A percentile compares a stretch with the other conserved stretches of the same genome.
phyloP scores from a whole-genome alignment of 768 basidiomycete genomes.

The Naematelia aurantialba region DNA sequence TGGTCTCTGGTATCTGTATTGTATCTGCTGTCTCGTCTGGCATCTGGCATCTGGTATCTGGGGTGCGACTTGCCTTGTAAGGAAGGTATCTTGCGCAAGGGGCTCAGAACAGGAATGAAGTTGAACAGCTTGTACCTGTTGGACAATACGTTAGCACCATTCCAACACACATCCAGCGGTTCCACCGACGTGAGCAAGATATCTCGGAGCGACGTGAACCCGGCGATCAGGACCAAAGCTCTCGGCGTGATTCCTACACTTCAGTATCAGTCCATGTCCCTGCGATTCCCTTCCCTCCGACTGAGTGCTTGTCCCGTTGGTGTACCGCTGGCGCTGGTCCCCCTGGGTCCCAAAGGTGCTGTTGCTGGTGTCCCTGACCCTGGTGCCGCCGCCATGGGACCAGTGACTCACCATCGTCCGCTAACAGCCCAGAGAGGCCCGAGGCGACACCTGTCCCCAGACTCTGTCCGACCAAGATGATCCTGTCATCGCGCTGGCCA shows the following conservation, averaged over 20 bases:
- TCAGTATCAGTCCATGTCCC: too few relatives aligned
- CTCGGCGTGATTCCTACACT: constrained; percentile 49
- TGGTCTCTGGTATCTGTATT: too few relatives aligned
- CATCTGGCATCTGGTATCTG: too few relatives aligned
- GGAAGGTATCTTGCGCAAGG: constrained; percentile 63
- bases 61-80: constrained; percentile 63
- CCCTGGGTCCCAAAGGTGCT: too few relatives aligned
- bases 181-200: constrained; percentile 58
- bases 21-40: too few relatives aligned
- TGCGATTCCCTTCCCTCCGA: too few relatives aligned
- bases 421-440: constrained; percentile 53
- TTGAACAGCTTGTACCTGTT: constrained; percentile 60
- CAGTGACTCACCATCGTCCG: constrained; percentile 50
- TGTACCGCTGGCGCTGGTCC: too few relatives aligned
- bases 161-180: not conserved
- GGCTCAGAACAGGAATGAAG: constrained; percentile 66
- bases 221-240: constrained; percentile 54
- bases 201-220: constrained; percentile 55
- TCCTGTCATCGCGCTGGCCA: constrained; percentile 49
- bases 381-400: too few relatives aligned
- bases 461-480: constrained; percentile 80
- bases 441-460: constrained; percentile 76
- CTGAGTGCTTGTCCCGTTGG: too few relatives aligned
- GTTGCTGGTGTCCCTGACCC: too few relatives aligned
- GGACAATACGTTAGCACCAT: not conserved